Conservation (phyloP, 805 yeast genomes). For the Zygosaccharomyces pseudorouxii region DNA sequence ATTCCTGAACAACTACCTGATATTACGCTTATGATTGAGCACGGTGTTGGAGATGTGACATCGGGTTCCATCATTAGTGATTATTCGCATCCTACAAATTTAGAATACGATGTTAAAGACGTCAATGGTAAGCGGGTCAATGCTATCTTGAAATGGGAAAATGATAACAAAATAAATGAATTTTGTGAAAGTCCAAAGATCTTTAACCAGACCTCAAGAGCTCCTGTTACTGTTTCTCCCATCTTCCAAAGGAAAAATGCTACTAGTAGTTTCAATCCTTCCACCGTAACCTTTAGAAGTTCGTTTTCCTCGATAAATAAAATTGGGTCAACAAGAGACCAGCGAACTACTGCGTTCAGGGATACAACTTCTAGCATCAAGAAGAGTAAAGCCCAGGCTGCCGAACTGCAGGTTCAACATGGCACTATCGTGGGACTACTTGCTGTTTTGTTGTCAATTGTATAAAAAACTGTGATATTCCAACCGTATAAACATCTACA, state of each 20-base stretch:
- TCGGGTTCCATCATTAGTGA: slow-evolving; percentile 42
- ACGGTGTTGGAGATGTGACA: slow-evolving; percentile 46
- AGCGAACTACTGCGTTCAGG: not conserved
- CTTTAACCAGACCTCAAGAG: slow-evolving; percentile 18
- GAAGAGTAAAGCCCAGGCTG: slow-evolving; percentile 28
- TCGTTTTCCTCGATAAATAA: not conserved
- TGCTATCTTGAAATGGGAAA: slow-evolving; percentile 36
- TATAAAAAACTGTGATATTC: slow-evolving; percentile 39
- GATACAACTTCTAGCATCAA: slow-evolving; percentile 8
- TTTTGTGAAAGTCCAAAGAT: slow-evolving; percentile 18
- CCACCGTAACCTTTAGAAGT: not conserved
- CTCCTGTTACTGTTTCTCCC: slow-evolving; percentile 7
- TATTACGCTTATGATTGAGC: slow-evolving; percentile 40
- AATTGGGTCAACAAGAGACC: not conserved
- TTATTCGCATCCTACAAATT: slow-evolving; percentile 36
- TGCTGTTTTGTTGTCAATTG: slow-evolving; percentile 37
- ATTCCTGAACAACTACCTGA: slow-evolving; percentile 47
- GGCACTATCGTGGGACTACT: slow-evolving; percentile 36
- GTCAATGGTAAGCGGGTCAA: slow-evolving; percentile 32
- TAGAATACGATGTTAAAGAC: slow-evolving; percentile 41
- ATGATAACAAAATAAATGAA: slow-evolving; percentile 36
- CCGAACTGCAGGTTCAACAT: slow-evolving; percentile 7
- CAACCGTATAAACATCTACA: slow-evolving; percentile 44
- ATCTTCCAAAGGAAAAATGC: slow-evolving; percentile 8
- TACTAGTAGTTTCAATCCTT: slow-evolving; percentile 16